Conservation (phyloP, 148 eudicot species). For the Rhododendron griersonianum region DNA sequence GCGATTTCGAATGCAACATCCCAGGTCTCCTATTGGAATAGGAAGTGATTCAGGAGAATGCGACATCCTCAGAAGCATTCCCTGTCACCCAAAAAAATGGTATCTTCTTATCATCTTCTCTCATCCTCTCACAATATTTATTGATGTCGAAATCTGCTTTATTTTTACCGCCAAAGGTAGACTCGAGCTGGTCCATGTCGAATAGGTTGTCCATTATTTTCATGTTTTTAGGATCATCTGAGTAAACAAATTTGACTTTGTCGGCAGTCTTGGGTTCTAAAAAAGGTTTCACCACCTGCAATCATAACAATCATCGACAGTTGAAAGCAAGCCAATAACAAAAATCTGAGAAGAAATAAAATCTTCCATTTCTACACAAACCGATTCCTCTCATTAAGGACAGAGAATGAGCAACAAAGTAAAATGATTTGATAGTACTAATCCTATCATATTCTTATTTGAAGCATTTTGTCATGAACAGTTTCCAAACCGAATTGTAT, state of each 20-base stretch:
- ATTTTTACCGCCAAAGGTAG: slow-evolving; percentile 56
- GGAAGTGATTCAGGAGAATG: too few species aligned
- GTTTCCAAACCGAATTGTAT: not conserved
- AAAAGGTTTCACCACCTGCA: slow-evolving; percentile 77
- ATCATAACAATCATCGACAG: not conserved
- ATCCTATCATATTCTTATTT: not conserved
- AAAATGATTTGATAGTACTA: not conserved
- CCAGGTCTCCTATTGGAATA: too few species aligned
- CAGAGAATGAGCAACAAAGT: not conserved
- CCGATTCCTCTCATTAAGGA: not conserved
- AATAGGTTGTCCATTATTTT: too few species aligned
- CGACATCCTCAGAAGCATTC: not conserved
- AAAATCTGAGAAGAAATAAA: not conserved
- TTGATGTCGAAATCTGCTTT: slow-evolving; percentile 53
- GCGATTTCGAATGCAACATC: too few species aligned
- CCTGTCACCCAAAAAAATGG: slow-evolving; percentile 23
- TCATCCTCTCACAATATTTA: slow-evolving; percentile 75
- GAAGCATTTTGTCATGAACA: not conserved
- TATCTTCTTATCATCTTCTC: slow-evolving; percentile 70
- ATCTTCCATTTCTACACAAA: not conserved
- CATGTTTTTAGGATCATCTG: too few species aligned
- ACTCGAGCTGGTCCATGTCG: slow-evolving; percentile 28
- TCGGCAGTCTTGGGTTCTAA: slow-evolving; percentile 80
- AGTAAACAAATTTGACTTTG: slow-evolving; percentile 72
- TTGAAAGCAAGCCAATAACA: not conserved